Base-by-base conservation (phyloP, 257 asterid genomes). In the Ligustrum vulgare region DNA sequence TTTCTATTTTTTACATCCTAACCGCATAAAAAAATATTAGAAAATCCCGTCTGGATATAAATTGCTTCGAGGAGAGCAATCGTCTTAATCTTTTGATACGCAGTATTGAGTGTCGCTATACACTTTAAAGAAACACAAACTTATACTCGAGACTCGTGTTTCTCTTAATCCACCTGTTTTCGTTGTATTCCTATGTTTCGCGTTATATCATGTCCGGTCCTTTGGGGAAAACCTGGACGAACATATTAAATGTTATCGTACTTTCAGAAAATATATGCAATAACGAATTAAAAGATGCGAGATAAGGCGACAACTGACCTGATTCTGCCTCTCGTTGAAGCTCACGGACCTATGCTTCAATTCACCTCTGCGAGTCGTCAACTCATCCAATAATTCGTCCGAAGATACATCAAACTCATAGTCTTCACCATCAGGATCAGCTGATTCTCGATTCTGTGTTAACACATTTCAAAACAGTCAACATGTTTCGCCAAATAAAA, bases 281-380 rank as follows among this genome's bases (percentile, higher is more conserved):
- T 20, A 58, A 8, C 1, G 20, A 64, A 69, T 9, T 32, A 41
- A 45, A 4, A 8, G 25, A 73, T 20, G 35, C 4, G 64, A 13
- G 41, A 71, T 35, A n/a, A 33, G 22, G 67, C 63, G 16, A 51
- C 32, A 58, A 36, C 60, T 63, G 58, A 81, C 86, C 79, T 79
- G 88, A 77, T 15, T 67, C 18, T 81, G 88, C 83, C 80, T 81
- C 43, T 86, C 90, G 32, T 51, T 85, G 83, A 83, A 84, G 95
- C 90, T 91, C 70, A 74, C 28, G 0, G 93, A 84, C 67, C 96
- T 82, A 71, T 47, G 93, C 86, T 85, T 90, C 67, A 94, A 33
- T 73, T 94, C 98, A 4, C 98, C 98, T 81, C 97, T 84, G 36
- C 70, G 80, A 12, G 98, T 94, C 9, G 91, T 79, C 85, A 93